Evolutionary conservation across 768 basidiomycete genomes (phyloP), one percentile per base, ranked within the genome.

Genomic region (Podaxis sp.): DNA sequence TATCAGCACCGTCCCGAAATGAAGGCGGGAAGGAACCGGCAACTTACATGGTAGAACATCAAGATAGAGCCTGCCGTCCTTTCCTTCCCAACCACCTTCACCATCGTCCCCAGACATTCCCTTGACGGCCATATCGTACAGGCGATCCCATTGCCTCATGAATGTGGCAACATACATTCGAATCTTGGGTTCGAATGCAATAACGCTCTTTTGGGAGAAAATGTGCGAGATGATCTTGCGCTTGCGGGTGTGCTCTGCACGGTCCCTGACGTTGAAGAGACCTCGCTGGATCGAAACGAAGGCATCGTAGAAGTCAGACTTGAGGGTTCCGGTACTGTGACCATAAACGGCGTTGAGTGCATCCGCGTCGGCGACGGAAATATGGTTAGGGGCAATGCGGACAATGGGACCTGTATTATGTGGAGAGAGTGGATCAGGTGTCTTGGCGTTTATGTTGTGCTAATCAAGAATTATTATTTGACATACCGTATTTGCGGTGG

Each of bases 151-250:
- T 69, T 93, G 90, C 13, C 71, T 71, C 64, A 94, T 71, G 61
- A 95, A 74, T 56, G 81, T 75, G 1, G 69, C 72, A 25, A 94
- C 80, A 66, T 90, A 86, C 1, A 77, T 69, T 2, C 82, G 77
- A 59, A 94, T 83, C 64, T 92, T 85, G 0, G 91, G 90, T 71
- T 95, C 93, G 64, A 96, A 95, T 66, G 92, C 90, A 64, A 91
- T 72, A 4, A 96, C 92, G 59, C 75, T 91, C 77, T 94, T 94
- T 70, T 90, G 89, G 1, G 88, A 88, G 75, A 92, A 92, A 67
- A 92, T 88, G 70, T 91, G 86, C 0, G 91, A 88, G 55, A 96
- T 85, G 64, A 96, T 91, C 76, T 96, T 96, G 76, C 93, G 87
- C 75, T 95, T 96, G 43, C 94, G 86, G 9, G 91, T 82, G 72